Percentiles rank a stretch among this genome's conserved stretches.
These are phyloP conservation scores for Raphanus raphanistrum DNA, from an alignment of 345 rosid genomes.

Conservation along the genomic window DNA sequence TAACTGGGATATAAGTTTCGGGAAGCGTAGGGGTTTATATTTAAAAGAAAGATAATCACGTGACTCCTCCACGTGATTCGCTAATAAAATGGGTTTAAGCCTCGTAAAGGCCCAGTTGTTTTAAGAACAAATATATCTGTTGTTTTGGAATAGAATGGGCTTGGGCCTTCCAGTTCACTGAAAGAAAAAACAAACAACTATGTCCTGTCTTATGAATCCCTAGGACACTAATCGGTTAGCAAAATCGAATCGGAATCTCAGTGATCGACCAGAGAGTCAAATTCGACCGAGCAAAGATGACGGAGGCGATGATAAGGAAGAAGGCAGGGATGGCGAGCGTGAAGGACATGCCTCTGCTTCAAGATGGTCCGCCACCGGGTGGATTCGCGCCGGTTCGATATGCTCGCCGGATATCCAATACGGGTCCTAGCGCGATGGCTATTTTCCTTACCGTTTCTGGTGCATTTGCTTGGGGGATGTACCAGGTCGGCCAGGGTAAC, in stretches of 20 bases:
- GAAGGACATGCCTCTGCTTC: conserved; percentile 94
- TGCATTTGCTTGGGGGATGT: conserved; percentile 95
- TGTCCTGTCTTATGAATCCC: too few species aligned
- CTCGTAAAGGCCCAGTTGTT: too few species aligned
- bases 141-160: too few species aligned
- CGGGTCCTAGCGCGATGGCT: conserved; percentile 94
- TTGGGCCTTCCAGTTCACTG: too few species aligned
- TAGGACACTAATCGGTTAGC: too few species aligned
- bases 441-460: conserved; percentile 80
- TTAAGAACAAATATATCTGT: too few species aligned
- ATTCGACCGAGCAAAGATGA: conserved; percentile 47
- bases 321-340: conserved; percentile 99
- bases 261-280: conserved; percentile 15
- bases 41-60: too few species aligned
- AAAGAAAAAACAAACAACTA: too few species aligned
- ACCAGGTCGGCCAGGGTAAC: conserved; percentile 96
- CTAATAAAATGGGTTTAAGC: too few species aligned
- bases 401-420: conserved; percentile 93
- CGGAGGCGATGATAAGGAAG: conserved; percentile 92
- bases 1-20: too few species aligned
- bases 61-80: too few species aligned
- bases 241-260: conserved; percentile 13
- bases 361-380: conserved; percentile 99
- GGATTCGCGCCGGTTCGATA: conserved; percentile 89
- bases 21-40: too few species aligned